Percentiles rank a stretch among this genome's conserved stretches.
phyloP scores from a whole-genome alignment of 2,329 filamentous ascomycete genomes.

The Metarhizium anisopliae region DNA sequence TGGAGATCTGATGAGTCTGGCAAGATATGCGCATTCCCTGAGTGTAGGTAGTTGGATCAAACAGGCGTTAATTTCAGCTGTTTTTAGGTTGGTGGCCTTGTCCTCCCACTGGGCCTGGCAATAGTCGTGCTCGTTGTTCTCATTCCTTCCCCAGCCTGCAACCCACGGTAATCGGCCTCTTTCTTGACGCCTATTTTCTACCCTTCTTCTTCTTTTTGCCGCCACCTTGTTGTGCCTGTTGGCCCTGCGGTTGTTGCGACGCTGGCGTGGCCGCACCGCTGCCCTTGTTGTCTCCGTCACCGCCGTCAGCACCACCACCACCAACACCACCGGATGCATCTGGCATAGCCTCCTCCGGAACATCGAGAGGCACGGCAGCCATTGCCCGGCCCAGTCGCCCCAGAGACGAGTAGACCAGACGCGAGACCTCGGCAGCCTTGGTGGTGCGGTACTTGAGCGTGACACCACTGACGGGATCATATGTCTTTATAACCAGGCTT shows the following conservation, averaged over 20 bases:
- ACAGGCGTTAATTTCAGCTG: background rate
- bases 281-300: conserved; percentile 20
- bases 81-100: background rate
- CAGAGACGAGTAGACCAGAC: conserved; percentile 63
- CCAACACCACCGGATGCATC: conserved; percentile 25
- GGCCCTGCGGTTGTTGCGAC: conserved; percentile 10
- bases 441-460: conserved; percentile 86
- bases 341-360: conserved; percentile 32
- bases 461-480: conserved; percentile 71
- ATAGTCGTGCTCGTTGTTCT: background rate
- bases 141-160: too few relatives aligned
- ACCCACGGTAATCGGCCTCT: background rate
- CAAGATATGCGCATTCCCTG: background rate
- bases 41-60: background rate
- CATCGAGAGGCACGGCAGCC: conserved; percentile 41
- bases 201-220: conserved; percentile 65
- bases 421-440: conserved; percentile 81
- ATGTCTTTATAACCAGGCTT: conserved; percentile 78
- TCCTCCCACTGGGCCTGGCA: background rate
- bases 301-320: conserved; percentile 3
- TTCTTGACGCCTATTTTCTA: conserved; percentile 45
- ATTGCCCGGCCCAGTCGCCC: conserved; percentile 66
- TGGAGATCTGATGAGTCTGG: background rate
- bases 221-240: conserved; percentile 21
- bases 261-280: conserved; percentile 17